phyloP scores from a whole-genome alignment of 176 grass and related monocot genomes.

The Bolboschoenus planiculmis region DNA sequence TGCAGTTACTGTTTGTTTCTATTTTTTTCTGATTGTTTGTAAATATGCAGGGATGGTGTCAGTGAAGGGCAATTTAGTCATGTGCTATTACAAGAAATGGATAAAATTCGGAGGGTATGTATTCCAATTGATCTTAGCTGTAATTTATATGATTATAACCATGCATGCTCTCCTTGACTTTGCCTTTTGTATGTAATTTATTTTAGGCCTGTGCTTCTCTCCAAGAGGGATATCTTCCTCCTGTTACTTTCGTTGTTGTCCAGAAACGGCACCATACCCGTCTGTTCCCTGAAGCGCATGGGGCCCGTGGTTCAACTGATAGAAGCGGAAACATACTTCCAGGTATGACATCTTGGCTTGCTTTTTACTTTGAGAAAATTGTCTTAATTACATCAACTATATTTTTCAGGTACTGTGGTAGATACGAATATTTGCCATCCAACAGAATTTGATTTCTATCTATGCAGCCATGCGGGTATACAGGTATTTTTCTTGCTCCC shows the following conservation, averaged over 20 bases:
- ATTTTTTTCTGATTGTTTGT: neutral
- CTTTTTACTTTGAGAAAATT: neutral
- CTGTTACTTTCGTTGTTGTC: slow-evolving; percentile 73
- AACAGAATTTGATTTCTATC: slow-evolving; percentile 79
- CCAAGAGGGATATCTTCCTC: slow-evolving; percentile 50
- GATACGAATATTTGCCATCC: slow-evolving; percentile 79
- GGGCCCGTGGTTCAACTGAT: slow-evolving; percentile 42
- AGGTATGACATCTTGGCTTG: slow-evolving; percentile 33
- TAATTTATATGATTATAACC: neutral
- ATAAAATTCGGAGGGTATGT: slow-evolving; percentile 60
- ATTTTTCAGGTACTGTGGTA: slow-evolving; percentile 65
- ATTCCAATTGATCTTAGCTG: neutral
- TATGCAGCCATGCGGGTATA: slow-evolving; percentile 93
- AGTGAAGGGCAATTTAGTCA: slow-evolving; percentile 73
- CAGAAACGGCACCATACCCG: slow-evolving; percentile 85
- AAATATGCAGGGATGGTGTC: slow-evolving; percentile 52
- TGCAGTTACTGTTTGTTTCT: neutral
- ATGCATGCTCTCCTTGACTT: neutral
- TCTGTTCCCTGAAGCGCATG: slow-evolving; percentile 61
- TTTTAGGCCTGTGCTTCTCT: slow-evolving; percentile 68
- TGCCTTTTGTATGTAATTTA: neutral
- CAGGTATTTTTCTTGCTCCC: slow-evolving; percentile 33
- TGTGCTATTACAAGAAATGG: slow-evolving; percentile 59
- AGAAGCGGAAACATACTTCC: slow-evolving; percentile 80
- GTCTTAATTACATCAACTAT: neutral